Base-by-base conservation (phyloP, 306 rosid species). In the Ammopiptanthus mongolicus region DNA sequence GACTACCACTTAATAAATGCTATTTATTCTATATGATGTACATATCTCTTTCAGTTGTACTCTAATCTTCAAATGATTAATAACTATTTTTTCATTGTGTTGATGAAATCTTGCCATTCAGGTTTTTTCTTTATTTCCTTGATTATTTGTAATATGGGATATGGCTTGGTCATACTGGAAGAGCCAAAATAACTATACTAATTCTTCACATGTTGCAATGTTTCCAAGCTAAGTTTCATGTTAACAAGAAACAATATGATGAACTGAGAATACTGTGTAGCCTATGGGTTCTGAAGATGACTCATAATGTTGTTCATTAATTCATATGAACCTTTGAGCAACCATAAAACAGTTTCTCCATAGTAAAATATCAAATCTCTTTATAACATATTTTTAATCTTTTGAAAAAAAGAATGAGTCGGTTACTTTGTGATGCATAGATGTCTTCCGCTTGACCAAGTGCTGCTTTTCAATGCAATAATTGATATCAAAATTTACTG, bases 31-130 rank as follows among this genome's bases (percentile, higher is more conserved):
- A 51, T 41, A 21, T 44, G 4, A 63, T 14, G 48, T 23, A 36
- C 47, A 23, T 4, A 64, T 41, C 62, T 48, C 70, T 28, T 77
- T 75, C 41, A 51, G 23, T 44, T 69, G 47, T 61, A 31, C 50
- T 17, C 59, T 46, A 65, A 39, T 70, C 71, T 81, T 68, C 74
- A 50, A 55, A 78, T 72, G 42, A 41, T 47, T 63, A 50, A 65
- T 46, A 36, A 79, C 63, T 58, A 15, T 74, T 62, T 75, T 95
- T 95, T 87, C 99, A 92, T 76, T 92, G 90, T 68, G 84, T 90
- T 5, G 83, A 80, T 68, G 82, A 79, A 53, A 77, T 81, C 71
- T 80, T 82, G 75, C 83, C 84, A 1, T 78, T 88, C 77, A 84
- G 81, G 88, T 72, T 65, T 74, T 81, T 44, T 42, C 70, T 77